These are phyloP conservation scores for Collariella sp. DNA, from an alignment of 495 filamentous ascomycete genomes.

Conservation along the genomic window DNA sequence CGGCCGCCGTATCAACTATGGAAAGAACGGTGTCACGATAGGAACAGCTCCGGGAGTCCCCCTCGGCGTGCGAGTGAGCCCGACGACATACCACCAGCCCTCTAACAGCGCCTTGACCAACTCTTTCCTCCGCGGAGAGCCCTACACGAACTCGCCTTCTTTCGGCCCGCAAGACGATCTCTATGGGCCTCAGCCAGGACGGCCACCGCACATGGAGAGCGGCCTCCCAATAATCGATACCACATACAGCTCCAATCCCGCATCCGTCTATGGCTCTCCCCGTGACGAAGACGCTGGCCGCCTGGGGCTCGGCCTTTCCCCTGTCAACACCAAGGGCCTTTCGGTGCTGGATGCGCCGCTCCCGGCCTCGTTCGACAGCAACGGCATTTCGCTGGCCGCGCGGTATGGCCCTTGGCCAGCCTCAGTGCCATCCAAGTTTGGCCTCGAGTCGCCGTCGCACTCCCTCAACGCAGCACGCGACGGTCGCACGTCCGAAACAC, in stretches of 20 bases:
- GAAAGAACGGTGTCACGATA: constrained; percentile 47
- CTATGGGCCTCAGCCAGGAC: constrained; percentile 35
- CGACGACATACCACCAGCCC: constrained; percentile 39
- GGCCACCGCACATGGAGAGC: constrained; percentile 42
- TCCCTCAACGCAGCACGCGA: constrained; percentile 52
- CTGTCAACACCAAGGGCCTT: constrained; percentile 54
- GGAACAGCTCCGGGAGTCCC: constrained; percentile 42
- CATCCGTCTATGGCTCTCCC: constrained; percentile 83
- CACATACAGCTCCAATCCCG: constrained; percentile 63
- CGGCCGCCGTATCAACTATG: constrained; percentile 77
- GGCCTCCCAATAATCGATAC: constrained; percentile 70
- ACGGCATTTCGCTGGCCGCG: constrained; percentile 86
- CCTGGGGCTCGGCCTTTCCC: constrained; percentile 65
- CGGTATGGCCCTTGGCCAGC: constrained; percentile 85
- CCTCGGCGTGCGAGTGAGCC: constrained; percentile 64
- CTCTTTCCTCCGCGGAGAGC: constrained; percentile 69
- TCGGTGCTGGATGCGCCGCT: constrained; percentile 90
- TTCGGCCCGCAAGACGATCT: constrained; percentile 38
- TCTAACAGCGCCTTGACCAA: constrained; percentile 73
- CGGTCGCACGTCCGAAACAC: constrained; percentile 57
- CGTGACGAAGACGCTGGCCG: constrained; percentile 55
- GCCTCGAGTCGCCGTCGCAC: constrained; percentile 79
- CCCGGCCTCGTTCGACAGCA: constrained; percentile 92
- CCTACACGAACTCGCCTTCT: constrained; percentile 29
- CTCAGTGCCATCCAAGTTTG: constrained; percentile 88